Evolutionary conservation across 1,284 basidiomycete species (phyloP).

Genomic region (Cutaneotrichosporon sp.): DNA sequence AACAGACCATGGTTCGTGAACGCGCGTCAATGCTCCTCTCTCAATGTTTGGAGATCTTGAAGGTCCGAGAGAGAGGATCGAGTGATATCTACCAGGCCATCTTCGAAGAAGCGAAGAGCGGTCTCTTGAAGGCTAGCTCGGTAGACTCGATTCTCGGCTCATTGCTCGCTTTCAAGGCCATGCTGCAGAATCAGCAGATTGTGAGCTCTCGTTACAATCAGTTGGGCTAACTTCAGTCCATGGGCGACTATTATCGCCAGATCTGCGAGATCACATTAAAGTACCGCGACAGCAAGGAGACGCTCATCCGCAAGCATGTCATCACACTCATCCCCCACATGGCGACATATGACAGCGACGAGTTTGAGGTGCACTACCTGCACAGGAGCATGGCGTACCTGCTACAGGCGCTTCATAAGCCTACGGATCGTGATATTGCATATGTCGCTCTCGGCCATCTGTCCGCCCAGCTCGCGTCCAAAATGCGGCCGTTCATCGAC

Average conservation of each 20-base stretch:
- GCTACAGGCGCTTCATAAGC: constrained; percentile 79
- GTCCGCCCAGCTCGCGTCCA: constrained; percentile 81
- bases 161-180: constrained; percentile 83
- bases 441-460: constrained; percentile 97
- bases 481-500: constrained; percentile 95
- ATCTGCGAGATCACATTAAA: constrained; percentile 87
- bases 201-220: constrained; percentile 50
- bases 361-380: constrained; percentile 81
- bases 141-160: constrained; percentile 86
- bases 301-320: constrained; percentile 82
- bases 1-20: constrained; percentile 65
- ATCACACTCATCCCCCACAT: constrained; percentile 89
- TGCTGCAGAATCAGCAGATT: constrained; percentile 88
- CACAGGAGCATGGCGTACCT: constrained; percentile 90
- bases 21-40: constrained; percentile 85
- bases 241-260: constrained; percentile 83
- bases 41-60: constrained; percentile 80
- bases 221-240: constrained; percentile 59
- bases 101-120: constrained; percentile 80
- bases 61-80: constrained; percentile 50
- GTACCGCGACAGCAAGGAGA: constrained; percentile 81
- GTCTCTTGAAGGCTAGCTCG: constrained; percentile 69
- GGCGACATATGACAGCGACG: constrained; percentile 88
- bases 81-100: constrained; percentile 65
- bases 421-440: constrained; percentile 82